Evolutionary conservation across 2,329 filamentous ascomycete genomes (phyloP).

Genomic region (Myriangium duriaei): DNA sequence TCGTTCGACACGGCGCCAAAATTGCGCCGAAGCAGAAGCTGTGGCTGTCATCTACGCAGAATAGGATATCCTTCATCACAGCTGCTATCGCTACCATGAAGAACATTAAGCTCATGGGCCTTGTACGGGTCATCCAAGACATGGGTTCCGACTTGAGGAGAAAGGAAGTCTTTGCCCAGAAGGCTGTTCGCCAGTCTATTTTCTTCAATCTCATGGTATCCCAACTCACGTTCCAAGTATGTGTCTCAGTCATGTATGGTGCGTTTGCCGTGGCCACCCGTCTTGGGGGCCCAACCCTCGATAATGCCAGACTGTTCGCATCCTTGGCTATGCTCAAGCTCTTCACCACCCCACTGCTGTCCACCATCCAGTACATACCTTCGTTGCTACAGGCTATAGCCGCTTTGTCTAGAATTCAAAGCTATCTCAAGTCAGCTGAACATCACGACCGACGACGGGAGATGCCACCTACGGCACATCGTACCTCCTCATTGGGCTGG

Average conservation of each 20-base stretch:
- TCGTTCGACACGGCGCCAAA: constrained; percentile 12
- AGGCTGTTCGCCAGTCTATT: constrained; percentile 12
- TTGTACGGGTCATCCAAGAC: constrained; percentile 14
- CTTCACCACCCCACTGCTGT: constrained; percentile 16
- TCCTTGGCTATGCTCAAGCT: constrained; percentile 20
- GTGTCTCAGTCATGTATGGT: constrained; percentile 15
- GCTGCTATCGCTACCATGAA: constrained; percentile 16
- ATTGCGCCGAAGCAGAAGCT: constrained; percentile 14
- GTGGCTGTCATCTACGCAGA: constrained; percentile 17
- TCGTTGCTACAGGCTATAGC: constrained; percentile 14
- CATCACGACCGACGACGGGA: constrained; percentile 6
- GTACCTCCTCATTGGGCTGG: neutral
- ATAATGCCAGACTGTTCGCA: constrained; percentile 17
- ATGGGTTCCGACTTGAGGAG: constrained; percentile 15
- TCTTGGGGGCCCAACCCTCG: constrained; percentile 11
- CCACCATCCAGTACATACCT: constrained; percentile 15
- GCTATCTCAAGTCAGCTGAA: constrained; percentile 12
- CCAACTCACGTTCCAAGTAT: constrained; percentile 17
- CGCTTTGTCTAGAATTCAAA: constrained; percentile 16
- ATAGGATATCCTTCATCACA: constrained; percentile 16
- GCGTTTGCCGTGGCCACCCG: constrained; percentile 16
- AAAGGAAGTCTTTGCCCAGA: constrained; percentile 15
- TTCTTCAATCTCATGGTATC: constrained; percentile 15
- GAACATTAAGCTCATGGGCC: constrained; percentile 18
- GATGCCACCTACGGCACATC: neutral